Percentiles rank a stretch among this genome's conserved stretches.
These are phyloP conservation scores for Candida pini DNA, from an alignment of 805 yeast genomes.

Conservation along the genomic window DNA sequence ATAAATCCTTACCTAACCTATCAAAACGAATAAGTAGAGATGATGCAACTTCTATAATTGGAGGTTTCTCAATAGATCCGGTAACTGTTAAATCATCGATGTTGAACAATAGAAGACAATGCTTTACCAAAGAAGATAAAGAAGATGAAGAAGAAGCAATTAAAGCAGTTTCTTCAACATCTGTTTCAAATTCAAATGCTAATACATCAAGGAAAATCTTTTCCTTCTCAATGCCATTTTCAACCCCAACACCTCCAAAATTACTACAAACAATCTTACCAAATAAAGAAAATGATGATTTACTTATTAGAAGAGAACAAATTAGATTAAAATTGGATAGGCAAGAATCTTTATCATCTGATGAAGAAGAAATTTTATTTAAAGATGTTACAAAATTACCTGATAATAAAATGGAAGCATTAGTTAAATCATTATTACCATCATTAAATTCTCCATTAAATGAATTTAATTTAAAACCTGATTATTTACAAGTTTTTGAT, in stretches of 20 bases:
- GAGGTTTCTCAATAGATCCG: conserved; percentile 36
- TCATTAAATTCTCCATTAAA: conserved; percentile 12
- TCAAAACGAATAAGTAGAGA: conserved; percentile 5
- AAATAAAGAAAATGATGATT: too few relatives aligned
- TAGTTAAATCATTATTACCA: conserved; percentile 49
- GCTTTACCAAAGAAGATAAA: neutral
- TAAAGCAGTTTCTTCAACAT: conserved; percentile 14
- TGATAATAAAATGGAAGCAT: conserved; percentile 64
- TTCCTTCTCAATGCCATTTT: conserved; percentile 55
- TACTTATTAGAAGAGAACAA: conserved; percentile 21
- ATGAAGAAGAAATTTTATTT: conserved; percentile 59
- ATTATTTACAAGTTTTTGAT: conserved; percentile 44
- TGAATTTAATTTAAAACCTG: conserved; percentile 23
- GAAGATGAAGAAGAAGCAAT: conserved; percentile 14
- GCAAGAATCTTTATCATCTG: conserved; percentile 52
- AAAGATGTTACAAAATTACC: conserved; percentile 52
- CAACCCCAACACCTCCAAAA: conserved; percentile 20
- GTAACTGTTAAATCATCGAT: neutral
- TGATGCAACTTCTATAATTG: conserved; percentile 44
- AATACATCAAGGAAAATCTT: conserved; percentile 31
- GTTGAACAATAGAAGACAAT: neutral
- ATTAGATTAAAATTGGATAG: conserved; percentile 40
- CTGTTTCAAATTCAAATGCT: too few relatives aligned
- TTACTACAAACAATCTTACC: too few relatives aligned
- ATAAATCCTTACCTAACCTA: too few relatives aligned